Conservation (phyloP, 441 rosid species). For the Raphanus hybrid region DNA sequence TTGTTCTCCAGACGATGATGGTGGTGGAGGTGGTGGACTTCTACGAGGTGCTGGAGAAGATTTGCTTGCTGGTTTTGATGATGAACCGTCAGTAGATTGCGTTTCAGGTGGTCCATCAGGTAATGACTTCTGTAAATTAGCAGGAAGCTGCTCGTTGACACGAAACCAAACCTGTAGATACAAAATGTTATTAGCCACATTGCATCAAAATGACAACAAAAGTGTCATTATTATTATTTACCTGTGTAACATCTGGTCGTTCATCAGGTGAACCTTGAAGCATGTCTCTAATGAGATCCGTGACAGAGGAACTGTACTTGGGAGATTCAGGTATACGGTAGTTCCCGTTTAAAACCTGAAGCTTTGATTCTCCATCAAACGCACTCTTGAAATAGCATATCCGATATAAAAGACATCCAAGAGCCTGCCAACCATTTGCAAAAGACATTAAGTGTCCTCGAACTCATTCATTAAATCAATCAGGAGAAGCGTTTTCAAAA, state of each 20-base stretch:
- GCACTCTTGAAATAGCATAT: conserved; percentile 93
- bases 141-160: conserved; percentile 87
- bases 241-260: conserved; percentile 99
- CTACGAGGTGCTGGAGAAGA: conserved; percentile 72
- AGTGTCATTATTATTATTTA: conserved; percentile 42
- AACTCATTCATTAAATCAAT: background rate
- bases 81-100: conserved; percentile 58
- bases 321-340: conserved; percentile 88
- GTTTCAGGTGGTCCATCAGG: conserved; percentile 81
- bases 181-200: conserved; percentile 51
- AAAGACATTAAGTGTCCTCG: conserved; percentile 19
- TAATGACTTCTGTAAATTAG: conserved; percentile 73
- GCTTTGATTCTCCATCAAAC: conserved; percentile 96
- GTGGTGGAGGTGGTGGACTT: conserved; percentile 75
- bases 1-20: conserved; percentile 40
- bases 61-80: conserved; percentile 54
- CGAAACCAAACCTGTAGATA: conserved; percentile 91
- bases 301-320: conserved; percentile 65
- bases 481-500: conserved; percentile 10
- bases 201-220: conserved; percentile 75
- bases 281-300: conserved; percentile 80
- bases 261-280: conserved; percentile 89
- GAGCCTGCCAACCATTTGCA: conserved; percentile 61
- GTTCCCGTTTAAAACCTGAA: conserved; percentile 90
- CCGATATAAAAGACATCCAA: conserved; percentile 94